Evolutionary conservation across 257 asterid genomes (phyloP), one percentile per base, ranked within the genome.

Genomic region (Nemophila menziesii): DNA sequence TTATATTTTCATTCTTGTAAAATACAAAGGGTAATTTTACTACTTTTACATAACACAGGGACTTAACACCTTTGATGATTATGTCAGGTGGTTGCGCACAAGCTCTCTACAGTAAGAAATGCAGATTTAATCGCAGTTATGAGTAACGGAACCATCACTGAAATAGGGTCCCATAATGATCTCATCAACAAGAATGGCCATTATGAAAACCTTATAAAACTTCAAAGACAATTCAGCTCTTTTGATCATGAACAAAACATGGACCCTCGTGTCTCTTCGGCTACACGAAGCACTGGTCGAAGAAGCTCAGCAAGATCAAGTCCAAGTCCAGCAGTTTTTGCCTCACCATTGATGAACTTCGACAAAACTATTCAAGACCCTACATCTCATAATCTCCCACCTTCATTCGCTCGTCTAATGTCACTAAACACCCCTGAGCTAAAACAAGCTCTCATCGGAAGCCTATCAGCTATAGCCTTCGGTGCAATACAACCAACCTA

Each of bases 401-500:
- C 93, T 9, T 75, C 87, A 4, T 75, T 80, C 15, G 21, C 24
- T 5, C 55, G 87, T 20, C 60, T 85, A 11, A 70, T 85, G 37
- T 55, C 71, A 5, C 44, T 78, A 17, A 85, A 80, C 64, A 33
- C 66, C 3, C 77, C 95, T 1, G 95, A 85, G 53, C 75, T 90
- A 92, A 85, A 75, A 44, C 95, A 78, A 33, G 92, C 69, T 10
- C 39, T 75, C 0, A 61, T 73, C 4, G 95, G 95, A 4, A 66
- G 84, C 61, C 44, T 78, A 11, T 68, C 85, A 0, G 92, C 95
- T 22, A 21, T 74, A 18, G 49, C 60, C 33, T 80, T 78, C 20
- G 95, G 95, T 8, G 71, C 93, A 1, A 67, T 85, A 17, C 95
- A 85, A 19, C 95, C 95, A 13, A 62, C 78, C 39, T 85, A 85